Evolutionary conservation across 2,329 filamentous ascomycete species (phyloP).

Genomic region (Trichoderma atroviride): DNA sequence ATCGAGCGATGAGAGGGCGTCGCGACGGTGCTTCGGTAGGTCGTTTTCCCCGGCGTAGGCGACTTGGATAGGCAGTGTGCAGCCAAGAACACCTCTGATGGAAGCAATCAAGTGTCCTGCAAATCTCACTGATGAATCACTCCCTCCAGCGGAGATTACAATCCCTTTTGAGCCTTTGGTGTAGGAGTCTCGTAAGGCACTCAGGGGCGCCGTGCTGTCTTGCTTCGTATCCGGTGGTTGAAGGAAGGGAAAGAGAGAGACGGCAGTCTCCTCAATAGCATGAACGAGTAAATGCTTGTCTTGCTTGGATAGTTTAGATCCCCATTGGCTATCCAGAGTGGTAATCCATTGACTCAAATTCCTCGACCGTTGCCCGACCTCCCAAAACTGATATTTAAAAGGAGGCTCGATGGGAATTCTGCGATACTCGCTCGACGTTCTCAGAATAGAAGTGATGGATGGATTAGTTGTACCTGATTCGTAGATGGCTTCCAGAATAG

Average conservation of each 20-base stretch:
- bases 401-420: constrained; percentile 37
- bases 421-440: constrained; percentile 31
- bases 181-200: constrained; percentile 29
- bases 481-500: neutral
- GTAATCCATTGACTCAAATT: constrained; percentile 32
- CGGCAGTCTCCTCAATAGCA: constrained; percentile 28
- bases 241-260: constrained; percentile 36
- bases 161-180: constrained; percentile 36
- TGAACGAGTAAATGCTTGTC: neutral
- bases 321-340: neutral
- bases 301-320: neutral
- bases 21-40: constrained; percentile 33
- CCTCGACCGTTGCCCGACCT: constrained; percentile 37
- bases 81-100: constrained; percentile 37
- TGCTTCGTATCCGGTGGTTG: neutral
- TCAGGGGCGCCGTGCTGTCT: constrained; percentile 29
- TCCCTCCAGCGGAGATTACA: constrained; percentile 41
- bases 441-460: constrained; percentile 16
- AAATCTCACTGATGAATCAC: constrained; percentile 36
- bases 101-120: constrained; percentile 42
- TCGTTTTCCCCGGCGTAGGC: constrained; percentile 43
- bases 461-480: neutral
- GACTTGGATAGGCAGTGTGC: constrained; percentile 41
- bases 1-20: constrained; percentile 31
- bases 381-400: constrained; percentile 39